Base-by-base conservation (phyloP, 2,329 filamentous ascomycete species). In the Madurella fahalii region DNA sequence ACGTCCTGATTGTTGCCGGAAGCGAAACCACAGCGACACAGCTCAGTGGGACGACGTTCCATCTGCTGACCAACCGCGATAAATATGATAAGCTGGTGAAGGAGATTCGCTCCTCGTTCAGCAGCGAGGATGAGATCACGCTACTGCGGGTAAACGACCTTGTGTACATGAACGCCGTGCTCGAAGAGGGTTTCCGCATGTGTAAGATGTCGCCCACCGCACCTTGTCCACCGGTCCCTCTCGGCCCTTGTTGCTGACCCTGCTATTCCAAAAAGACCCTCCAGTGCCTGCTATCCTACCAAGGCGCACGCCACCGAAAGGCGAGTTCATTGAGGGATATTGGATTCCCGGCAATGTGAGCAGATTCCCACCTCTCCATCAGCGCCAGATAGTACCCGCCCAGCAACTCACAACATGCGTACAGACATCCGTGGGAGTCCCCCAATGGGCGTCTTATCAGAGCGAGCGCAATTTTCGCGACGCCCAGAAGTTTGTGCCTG, bases 151-250 rank as follows among this genome's bases (percentile, higher is more conserved):
- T 68, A 2, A 55, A 57, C 43, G 56, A 59, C 15, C 60, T 74
- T 0, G 47, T 59, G 30, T 77, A 76, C 50, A 63, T 74, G 49
- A 58, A 66, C 13, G 73, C 73, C 5, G 67, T 64, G 42, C 61
- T 76, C 11, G 64, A 74, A 9, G 74, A 77, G 61, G 64, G 64
- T 2, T 56, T 77, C 34, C 68, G 74, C 12, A 63, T 74, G 51
- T 75, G 55, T 58, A 54, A 49, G 52, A n/a, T 34, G 9, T 72
- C 49, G 25, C 71, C 73, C 5, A 50, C 58, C 11, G 46, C 60
- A 0, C 32, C 58, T 15, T 37, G 31, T 32, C 9, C 18, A 31
- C 40, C 9, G 54, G 7, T 25, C 7, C 25, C 25, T 25, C 25
- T 25, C 16, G 9, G 2, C 20, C 5, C 13, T 18, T 18, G 12